Evolutionary conservation across 2,329 filamentous ascomycete species (phyloP), one percentile per base, ranked within the genome.

Genomic region (Claviceps humidiphila): DNA sequence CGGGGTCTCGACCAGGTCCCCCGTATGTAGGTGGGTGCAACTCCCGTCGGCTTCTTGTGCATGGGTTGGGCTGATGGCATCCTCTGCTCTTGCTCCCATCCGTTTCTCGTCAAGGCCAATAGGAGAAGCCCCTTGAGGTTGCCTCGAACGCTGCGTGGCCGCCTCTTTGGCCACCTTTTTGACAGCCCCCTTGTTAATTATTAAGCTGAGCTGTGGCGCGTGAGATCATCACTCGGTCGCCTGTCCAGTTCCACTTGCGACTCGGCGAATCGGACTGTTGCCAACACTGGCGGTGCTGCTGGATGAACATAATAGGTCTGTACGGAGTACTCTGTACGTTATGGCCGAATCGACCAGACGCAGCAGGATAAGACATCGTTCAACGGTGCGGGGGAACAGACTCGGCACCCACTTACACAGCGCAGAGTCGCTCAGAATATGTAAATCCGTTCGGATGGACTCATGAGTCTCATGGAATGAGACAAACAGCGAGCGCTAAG

Each of bases 101-200:
- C 53, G 17, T n/a, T 24, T 51, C 50, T 50, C 49, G 49, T 43
- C n/a, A 22, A 24, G 43, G 20, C 53, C 50, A 52, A 50, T 54
- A 39, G 53, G 53, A 47, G 42, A 52, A 47, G 26, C 50, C 16
- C 52, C 50, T 50, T 47, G 50, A 5, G 17, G 38, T 34, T 51
- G 40, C 24, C 17, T 44, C 42, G 34, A 17, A 40, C 24, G 26
- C 37, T 43, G 39, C 37, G 47, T 50, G 47, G 51, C 22, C 43
- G 30, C 38, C 39, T 24, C 20, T 44, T 44, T 44, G 42, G 42
- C 42, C 42, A 22, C 42, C 48, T 48, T 38, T 53, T 47, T 40
- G 50, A 40, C 24, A 48, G 47, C 37, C 42, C 30, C 34, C n/a
- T 39, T n/a, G 17, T 42, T 38, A 47, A 37, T 39, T n/a, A 16